Conservation (phyloP, 495 filamentous ascomycete species). For the Thozetella sp. region DNA sequence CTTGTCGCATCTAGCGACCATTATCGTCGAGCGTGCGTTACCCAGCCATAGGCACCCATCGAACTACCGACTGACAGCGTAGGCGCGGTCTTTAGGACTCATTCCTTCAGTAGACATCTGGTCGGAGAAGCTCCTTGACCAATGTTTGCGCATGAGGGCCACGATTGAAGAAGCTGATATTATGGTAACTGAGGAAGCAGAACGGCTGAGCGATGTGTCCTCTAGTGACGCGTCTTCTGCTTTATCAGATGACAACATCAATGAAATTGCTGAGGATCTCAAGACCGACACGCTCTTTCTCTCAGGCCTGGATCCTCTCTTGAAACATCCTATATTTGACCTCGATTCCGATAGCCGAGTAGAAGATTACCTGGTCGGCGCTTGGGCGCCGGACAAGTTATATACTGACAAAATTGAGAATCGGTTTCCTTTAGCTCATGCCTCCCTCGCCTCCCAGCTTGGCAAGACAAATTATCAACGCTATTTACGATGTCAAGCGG, state of each 20-base stretch:
- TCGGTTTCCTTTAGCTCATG: conserved; percentile 8
- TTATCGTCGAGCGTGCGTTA: not conserved
- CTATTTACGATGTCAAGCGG: conserved; percentile 5
- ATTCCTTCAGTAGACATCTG: not conserved
- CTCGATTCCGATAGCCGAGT: not conserved
- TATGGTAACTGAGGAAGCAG: too few relatives aligned
- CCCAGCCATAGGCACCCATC: too few relatives aligned
- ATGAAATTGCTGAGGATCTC: conserved; percentile 11
- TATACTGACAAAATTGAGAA: conserved; percentile 9
- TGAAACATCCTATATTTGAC: conserved; percentile 11
- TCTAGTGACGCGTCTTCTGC: conserved; percentile 5
- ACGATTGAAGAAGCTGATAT: too few relatives aligned
- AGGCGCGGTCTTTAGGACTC: too few relatives aligned
- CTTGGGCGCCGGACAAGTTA: conserved; percentile 11
- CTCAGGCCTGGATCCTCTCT: conserved; percentile 12
- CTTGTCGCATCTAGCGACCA: conserved; percentile 2
- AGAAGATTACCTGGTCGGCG: not conserved
- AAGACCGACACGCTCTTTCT: conserved; percentile 9
- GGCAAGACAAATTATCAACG: conserved; percentile 8
- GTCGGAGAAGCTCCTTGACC: not conserved
- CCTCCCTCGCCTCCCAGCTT: conserved; percentile 5
- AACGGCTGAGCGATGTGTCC: conserved; percentile 1
- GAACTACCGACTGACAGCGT: too few relatives aligned
- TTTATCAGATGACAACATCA: not conserved
- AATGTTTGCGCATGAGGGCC: too few relatives aligned